Evolutionary conservation across 345 rosid species (phyloP), one percentile per base, ranked within the genome.

Genomic region (Pelargonium nanum): DNA sequence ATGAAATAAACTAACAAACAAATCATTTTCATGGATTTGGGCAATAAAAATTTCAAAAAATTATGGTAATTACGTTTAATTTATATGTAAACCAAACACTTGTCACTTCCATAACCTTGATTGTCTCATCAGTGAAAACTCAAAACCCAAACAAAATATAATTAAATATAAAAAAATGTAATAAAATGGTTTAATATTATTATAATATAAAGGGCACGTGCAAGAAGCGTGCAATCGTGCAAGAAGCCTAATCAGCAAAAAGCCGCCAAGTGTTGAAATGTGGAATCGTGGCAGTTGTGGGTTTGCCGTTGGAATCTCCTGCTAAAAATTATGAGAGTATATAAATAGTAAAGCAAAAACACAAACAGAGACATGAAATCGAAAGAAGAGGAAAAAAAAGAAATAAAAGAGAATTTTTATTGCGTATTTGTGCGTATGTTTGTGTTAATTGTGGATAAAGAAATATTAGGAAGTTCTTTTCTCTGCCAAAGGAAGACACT

Each of bases 401-500:
- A 8, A 28, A n/a, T n/a, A n/a, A n/a, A n/a, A n/a, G n/a, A n/a
- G 15, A 40, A 40, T 40, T 2, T 7, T 40, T 40, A 40, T 40
- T 40, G 48, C 48, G 16, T 40, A 40, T 40, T 40, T 40, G 16
- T 40, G 48, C 15, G 48, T n/a, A 17, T 2, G 9, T 40, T 40
- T 40, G 48, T 15, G 15, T 52, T 19, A 4, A n/a, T 19, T 20
- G 22, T 52, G 21, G 22, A 52, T 20, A 52, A 19, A 19, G 55
- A 52, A 52, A 20, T 15, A 40, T 40, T 7, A 19, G 55, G 22
- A 21, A 52, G 55, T 8, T 52, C 6, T 9, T 19, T 28, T 67
- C n/a, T 59, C 52, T 45, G 62, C 48, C 19, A 58, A 25, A n/a
- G 28, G 55, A 30, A 4, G 24, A 63, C 66, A 69, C 77, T 82